phyloP scores from a whole-genome alignment of 2,329 filamentous ascomycete species.

The Paecilomyces formosus region DNA sequence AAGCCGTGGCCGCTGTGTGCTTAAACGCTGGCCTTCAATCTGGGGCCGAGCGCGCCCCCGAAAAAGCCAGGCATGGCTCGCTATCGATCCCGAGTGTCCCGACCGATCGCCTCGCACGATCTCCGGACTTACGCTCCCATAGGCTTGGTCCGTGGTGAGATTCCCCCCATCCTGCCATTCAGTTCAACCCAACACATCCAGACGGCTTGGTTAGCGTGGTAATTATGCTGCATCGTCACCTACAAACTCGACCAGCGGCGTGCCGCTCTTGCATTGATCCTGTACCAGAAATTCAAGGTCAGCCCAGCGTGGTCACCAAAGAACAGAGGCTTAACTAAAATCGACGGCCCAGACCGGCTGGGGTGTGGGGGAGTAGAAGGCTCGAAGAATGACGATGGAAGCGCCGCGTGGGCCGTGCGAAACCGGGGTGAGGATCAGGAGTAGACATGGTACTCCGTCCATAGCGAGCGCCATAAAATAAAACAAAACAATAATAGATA shows the following conservation, averaged over 20 bases:
- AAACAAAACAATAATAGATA: background rate
- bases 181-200: background rate
- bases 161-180: background rate
- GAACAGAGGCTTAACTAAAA: background rate
- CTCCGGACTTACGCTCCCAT: background rate
- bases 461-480: too few species aligned
- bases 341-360: background rate
- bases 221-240: conserved; percentile 25
- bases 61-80: background rate
- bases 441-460: too few species aligned
- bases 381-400: background rate
- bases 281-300: conserved; percentile 25
- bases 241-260: conserved; percentile 66
- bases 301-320: conserved; percentile 8
- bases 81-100: background rate
- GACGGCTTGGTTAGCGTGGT: background rate
- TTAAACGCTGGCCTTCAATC: background rate
- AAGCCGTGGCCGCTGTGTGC: background rate
- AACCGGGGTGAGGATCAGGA: background rate
- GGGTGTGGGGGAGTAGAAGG: conserved; percentile 9
- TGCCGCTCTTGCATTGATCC: conserved; percentile 74
- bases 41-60: background rate
- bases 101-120: background rate
- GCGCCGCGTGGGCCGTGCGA: background rate
- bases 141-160: background rate